Evolutionary conservation across 192 early-diverging fungal genomes (phyloP), one percentile per base, ranked within the genome.

Genomic region (Coemansia interrupta): DNA sequence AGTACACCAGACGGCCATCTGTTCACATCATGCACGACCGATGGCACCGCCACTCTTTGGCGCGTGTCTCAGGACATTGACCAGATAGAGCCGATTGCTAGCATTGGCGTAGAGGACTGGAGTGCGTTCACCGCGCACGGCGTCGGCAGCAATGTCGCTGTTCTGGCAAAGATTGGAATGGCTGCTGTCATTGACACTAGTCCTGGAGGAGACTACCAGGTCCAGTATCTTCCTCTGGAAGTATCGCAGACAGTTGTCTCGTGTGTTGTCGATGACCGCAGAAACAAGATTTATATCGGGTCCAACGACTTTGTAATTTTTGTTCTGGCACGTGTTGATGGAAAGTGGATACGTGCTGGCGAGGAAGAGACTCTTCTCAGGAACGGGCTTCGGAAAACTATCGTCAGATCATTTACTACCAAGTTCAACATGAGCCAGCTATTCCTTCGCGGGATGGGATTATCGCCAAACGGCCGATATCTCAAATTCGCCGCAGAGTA

Each of bases 381-480:
- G 5, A 62, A 64, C 5, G 69, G 54, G 29, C 41, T 78, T 58
- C 58, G 61, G 28, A 54, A 62, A 42, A 78, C 75, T 0, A 56
- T 78, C 22, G 54, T 72, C 9, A 49, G 44, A 10, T 68, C 69
- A 32, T 78, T 78, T 51, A 78, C 75, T 15, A 78, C 75, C 40
- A 63, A 67, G 40, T 78, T 78, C 49, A 65, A 64, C n/a, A 68
- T 78, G 58, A 53, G 43, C 38, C 23, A 49, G 14, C 32, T 78
- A 42, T 49, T 68, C n/a, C 59, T 78, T 9, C 64, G 75, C 8
- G 59, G 69, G 24, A 56, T 78, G 65, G 2, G 5, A 6, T 28
- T 68, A 41, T 72, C 69, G 3, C 69, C 68, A 18, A 61, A 68
- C 23, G 60, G 38, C 5, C 64, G 75, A 2, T 68, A 65, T 17